phyloP scores from a whole-genome alignment of 2,329 filamentous ascomycete species.

The Cercospora sp. region DNA sequence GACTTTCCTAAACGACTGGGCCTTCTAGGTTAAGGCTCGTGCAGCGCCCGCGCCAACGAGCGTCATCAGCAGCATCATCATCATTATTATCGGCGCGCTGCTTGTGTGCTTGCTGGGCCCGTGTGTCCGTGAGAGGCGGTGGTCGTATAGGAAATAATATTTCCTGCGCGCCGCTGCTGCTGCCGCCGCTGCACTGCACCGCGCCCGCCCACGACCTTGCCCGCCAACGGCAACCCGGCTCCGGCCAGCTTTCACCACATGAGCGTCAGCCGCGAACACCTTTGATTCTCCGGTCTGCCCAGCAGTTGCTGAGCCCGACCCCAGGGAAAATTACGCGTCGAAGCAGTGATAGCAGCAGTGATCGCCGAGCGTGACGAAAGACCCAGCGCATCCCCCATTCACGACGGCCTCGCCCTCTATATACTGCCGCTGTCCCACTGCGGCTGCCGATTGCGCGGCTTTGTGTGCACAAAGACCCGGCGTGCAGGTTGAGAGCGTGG shows the following conservation, averaged over 20 bases:
- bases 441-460: slow-evolving; percentile 1
- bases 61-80: neutral
- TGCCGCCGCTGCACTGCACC: neutral
- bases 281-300: neutral
- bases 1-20: neutral
- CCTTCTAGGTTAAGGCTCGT: slow-evolving; percentile 4
- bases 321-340: slow-evolving; percentile 13
- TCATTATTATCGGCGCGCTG: neutral
- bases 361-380: slow-evolving; percentile 8
- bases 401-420: neutral
- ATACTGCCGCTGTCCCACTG: neutral
- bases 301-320: neutral
- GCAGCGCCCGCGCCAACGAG: neutral
- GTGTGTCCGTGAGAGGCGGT: neutral
- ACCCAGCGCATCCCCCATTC: neutral
- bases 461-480: slow-evolving; percentile 9
- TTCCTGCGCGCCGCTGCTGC: neutral
- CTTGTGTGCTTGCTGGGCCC: neutral
- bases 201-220: neutral
- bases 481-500: slow-evolving; percentile 18
- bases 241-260: neutral
- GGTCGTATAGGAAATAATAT: neutral
- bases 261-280: neutral
- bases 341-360: slow-evolving; percentile 3
- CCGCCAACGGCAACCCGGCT: neutral